phyloP scores from a whole-genome alignment of 2,329 filamentous ascomycete species.

The Penicillium sp. region DNA sequence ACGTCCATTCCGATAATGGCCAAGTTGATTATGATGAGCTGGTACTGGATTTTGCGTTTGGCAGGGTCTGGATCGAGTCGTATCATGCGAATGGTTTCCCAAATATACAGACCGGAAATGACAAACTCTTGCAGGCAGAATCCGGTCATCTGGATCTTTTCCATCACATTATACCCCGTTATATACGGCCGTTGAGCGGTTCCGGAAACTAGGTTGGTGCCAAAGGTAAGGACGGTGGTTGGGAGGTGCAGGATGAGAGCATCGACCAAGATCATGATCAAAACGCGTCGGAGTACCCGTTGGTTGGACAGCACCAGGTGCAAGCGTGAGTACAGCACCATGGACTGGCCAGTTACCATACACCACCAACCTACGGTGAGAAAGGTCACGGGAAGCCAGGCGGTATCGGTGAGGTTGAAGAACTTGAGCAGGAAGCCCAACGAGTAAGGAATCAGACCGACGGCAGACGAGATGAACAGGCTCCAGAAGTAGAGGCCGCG shows the following conservation, averaged over 20 bases:
- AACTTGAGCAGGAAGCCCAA: slow-evolving; percentile 48
- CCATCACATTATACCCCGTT: slow-evolving; percentile 44
- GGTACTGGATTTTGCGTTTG: slow-evolving; percentile 46
- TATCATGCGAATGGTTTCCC: slow-evolving; percentile 50
- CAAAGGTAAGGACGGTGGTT: slow-evolving; percentile 44
- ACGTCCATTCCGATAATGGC: slow-evolving; percentile 47
- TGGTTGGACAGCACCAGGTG: slow-evolving; percentile 44
- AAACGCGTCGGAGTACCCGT: slow-evolving; percentile 37
- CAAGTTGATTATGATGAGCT: slow-evolving; percentile 47
- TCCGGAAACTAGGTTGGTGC: slow-evolving; percentile 34
- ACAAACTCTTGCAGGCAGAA: slow-evolving; percentile 55
- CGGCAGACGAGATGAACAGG: slow-evolving; percentile 41
- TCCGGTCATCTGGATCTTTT: slow-evolving; percentile 53
- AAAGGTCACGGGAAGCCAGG: slow-evolving; percentile 40
- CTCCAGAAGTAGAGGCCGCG: slow-evolving; percentile 50
- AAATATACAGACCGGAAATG: slow-evolving; percentile 52
- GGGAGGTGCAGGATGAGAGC: slow-evolving; percentile 44
- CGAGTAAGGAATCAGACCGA: slow-evolving; percentile 44
- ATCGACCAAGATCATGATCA: slow-evolving; percentile 46
- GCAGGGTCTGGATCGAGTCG: slow-evolving; percentile 41
- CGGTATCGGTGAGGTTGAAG: slow-evolving; percentile 35
- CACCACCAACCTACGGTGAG: slow-evolving; percentile 45
- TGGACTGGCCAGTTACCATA: slow-evolving; percentile 47
- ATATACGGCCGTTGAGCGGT: slow-evolving; percentile 22
- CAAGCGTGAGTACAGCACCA: slow-evolving; percentile 49